Conservation (phyloP, 2,329 filamentous ascomycete species). For the Diaporthe longicolla region DNA sequence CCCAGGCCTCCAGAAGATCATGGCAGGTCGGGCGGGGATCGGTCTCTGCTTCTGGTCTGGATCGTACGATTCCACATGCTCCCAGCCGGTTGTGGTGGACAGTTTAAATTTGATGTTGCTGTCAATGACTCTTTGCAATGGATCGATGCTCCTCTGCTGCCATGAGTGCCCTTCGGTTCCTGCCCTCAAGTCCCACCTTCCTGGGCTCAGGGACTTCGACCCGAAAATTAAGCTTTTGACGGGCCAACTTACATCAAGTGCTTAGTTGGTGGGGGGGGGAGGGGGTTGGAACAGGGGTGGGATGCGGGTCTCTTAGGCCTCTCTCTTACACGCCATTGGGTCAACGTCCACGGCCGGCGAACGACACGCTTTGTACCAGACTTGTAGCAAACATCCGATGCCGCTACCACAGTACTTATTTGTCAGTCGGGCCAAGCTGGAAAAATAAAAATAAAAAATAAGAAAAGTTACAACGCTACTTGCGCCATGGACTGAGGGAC, state of each 20-base stretch:
- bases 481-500: not conserved
- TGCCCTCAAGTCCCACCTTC: not conserved
- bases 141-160: not conserved
- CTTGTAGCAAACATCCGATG: not conserved
- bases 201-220: not conserved
- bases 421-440: not conserved
- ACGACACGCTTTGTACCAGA: not conserved
- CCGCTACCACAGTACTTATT: not conserved
- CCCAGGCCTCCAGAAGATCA: not conserved
- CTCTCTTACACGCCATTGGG: conserved; percentile 28
- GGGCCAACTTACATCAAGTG: not conserved
- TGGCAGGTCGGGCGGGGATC: not conserved
- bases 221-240: conserved; percentile 30
- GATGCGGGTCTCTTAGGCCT: not conserved
- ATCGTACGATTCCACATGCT: not conserved
- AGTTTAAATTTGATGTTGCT: not conserved
- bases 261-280: not conserved
- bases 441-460: too few relatives aligned
- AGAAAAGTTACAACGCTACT: not conserved
- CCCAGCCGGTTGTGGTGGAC: not conserved
- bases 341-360: not conserved
- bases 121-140: conserved; percentile 20
- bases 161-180: not conserved
- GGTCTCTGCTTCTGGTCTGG: not conserved
- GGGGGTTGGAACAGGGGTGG: not conserved